These are phyloP conservation scores for Trametes punicea DNA, from an alignment of 768 basidiomycete genomes.

Conservation along the genomic window DNA sequence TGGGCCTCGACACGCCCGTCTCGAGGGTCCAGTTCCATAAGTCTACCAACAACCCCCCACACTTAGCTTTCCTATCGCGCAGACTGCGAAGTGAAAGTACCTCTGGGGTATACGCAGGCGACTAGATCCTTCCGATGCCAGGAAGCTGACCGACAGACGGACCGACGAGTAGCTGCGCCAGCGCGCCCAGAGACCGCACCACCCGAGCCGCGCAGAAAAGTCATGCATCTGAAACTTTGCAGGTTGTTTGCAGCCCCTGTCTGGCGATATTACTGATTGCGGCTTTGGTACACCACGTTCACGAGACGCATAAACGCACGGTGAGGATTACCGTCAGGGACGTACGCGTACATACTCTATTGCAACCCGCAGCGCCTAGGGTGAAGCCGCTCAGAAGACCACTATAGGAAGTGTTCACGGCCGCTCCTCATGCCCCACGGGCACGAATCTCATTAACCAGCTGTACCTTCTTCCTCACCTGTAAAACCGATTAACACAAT, in stretches of 20 bases:
- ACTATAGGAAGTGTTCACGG: not conserved
- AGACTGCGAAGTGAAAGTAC: slow-evolving; percentile 13
- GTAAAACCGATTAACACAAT: slow-evolving; percentile 20
- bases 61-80: slow-evolving; percentile 15
- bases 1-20: slow-evolving; percentile 19
- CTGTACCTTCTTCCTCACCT: slow-evolving; percentile 84
- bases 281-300: slow-evolving; percentile 4
- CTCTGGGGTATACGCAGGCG: slow-evolving; percentile 12
- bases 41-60: slow-evolving; percentile 12
- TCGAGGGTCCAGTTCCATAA: slow-evolving; percentile 8
- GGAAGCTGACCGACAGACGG: not conserved
- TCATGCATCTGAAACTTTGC: slow-evolving; percentile 21
- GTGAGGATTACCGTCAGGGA: slow-evolving; percentile 12
- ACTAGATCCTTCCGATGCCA: slow-evolving; percentile 17
- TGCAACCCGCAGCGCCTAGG: slow-evolving; percentile 8
- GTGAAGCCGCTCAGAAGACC: slow-evolving; percentile 12
- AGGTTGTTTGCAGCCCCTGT: slow-evolving; percentile 10
- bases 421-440: slow-evolving; percentile 55
- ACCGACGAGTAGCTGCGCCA: not conserved
- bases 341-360: slow-evolving; percentile 15
- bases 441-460: slow-evolving; percentile 75
- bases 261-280: not conserved
- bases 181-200: slow-evolving; percentile 1
- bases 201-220: slow-evolving; percentile 7
- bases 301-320: not conserved